phyloP scores from a whole-genome alignment of 78 protist species.

The Emiliania huxleyi region DNA sequence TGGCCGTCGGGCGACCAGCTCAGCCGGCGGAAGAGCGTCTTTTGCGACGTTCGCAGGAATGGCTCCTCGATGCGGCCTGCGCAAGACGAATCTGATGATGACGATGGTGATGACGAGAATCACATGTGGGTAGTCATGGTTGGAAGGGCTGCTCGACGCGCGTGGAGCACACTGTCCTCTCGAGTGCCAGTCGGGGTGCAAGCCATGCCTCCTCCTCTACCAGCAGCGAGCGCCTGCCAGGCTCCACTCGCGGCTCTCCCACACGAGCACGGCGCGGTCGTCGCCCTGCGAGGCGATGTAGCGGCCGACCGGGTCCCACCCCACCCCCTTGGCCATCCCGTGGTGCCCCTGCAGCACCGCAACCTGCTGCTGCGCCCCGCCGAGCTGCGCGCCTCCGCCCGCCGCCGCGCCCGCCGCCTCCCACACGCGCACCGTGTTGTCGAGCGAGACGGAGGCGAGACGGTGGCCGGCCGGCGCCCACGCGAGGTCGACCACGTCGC shows the following conservation, averaged over 20 bases:
- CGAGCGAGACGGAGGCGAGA: slow-evolving; percentile 67
- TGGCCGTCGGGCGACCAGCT: background rate
- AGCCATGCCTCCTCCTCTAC: no score
- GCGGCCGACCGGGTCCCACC: slow-evolving; percentile 72
- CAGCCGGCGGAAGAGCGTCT: background rate
- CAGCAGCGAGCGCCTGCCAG: no score
- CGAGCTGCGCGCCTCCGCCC: background rate
- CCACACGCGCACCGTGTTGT: slow-evolving; percentile 63
- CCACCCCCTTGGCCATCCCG: slow-evolving; percentile 57
- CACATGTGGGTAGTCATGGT: no score
- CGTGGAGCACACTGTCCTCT: no score
- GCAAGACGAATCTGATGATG: no score
- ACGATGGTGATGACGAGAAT: no score
- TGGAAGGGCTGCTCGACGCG: no score
- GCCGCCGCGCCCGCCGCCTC: background rate
- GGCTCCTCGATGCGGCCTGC: background rate
- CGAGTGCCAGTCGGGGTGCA: no score
- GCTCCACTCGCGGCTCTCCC: slow-evolving; percentile 47
- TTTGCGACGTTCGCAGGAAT: background rate
- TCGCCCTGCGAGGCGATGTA: slow-evolving; percentile 56
- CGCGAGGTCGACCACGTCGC: slow-evolving; percentile 53
- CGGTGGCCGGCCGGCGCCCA: slow-evolving; percentile 59
- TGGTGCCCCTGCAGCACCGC: slow-evolving; percentile 44
- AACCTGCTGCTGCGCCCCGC: background rate
- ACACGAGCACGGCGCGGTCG: slow-evolving; percentile 15